phyloP scores from a whole-genome alignment of 805 yeast genomes.

The Metschnikowia aberdeeniae region DNA sequence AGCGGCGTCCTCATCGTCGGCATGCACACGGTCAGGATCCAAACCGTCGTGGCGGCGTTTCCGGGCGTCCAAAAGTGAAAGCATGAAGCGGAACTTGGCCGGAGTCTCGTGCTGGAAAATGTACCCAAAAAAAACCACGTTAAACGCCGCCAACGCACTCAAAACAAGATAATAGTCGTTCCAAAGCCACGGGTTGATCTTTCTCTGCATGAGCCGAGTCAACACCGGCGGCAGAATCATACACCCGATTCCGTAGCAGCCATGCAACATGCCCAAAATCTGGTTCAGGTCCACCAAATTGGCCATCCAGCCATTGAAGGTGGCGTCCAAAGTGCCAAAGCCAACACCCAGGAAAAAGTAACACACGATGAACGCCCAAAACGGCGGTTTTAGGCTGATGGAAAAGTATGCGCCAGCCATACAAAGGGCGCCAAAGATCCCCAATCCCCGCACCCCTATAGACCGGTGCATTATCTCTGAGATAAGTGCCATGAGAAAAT shows the following conservation, averaged over 20 bases:
- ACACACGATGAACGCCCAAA: slow-evolving; percentile 33
- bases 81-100: slow-evolving; percentile 36
- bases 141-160: slow-evolving; percentile 21
- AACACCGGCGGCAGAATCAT: slow-evolving; percentile 47
- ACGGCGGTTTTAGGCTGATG: slow-evolving; percentile 40
- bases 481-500: slow-evolving; percentile 47
- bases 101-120: slow-evolving; percentile 42
- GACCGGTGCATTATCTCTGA: slow-evolving; percentile 40
- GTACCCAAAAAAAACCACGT: slow-evolving; percentile 20
- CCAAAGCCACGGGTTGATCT: slow-evolving; percentile 44
- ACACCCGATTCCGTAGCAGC: slow-evolving; percentile 52
- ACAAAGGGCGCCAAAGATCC: slow-evolving; percentile 29
- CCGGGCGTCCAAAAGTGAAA: slow-evolving; percentile 12
- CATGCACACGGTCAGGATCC: not conserved
- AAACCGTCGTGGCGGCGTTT: slow-evolving; percentile 1
- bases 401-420: slow-evolving; percentile 38
- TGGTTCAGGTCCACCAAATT: slow-evolving; percentile 44
- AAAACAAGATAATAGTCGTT: slow-evolving; percentile 42
- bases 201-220: slow-evolving; percentile 36
- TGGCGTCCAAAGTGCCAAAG: slow-evolving; percentile 53
- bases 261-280: slow-evolving; percentile 49
- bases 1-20: slow-evolving; percentile 10
- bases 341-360: slow-evolving; percentile 50
- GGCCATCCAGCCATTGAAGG: slow-evolving; percentile 52
- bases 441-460: slow-evolving; percentile 48